Conservation (phyloP, 108 stramenopile species). For the Cyclostephanos invisitatus region DNA sequence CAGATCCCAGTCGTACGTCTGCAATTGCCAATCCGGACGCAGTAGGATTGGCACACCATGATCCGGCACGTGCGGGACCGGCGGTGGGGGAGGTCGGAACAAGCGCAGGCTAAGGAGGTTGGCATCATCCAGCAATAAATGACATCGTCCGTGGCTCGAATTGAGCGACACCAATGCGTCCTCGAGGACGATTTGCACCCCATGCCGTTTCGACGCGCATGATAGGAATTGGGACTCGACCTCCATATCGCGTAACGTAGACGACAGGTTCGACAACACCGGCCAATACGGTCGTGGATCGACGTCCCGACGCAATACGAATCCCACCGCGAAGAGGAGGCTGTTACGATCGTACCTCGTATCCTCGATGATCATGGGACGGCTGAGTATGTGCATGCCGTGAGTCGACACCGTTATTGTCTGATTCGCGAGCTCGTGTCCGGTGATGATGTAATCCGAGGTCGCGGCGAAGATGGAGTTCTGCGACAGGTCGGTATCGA, state of each 20-base stretch:
- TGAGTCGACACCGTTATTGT: slow-evolving; percentile 77
- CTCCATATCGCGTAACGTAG: slow-evolving; percentile 72
- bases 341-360: slow-evolving; percentile 78
- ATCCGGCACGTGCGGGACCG: slow-evolving; percentile 69
- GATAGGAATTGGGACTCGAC: slow-evolving; percentile 72
- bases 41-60: slow-evolving; percentile 80
- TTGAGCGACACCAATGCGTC: slow-evolving; percentile 74
- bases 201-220: slow-evolving; percentile 36
- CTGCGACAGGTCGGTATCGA: slow-evolving; percentile 37
- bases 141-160: slow-evolving; percentile 63
- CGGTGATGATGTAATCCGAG: slow-evolving; percentile 84
- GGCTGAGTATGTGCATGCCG: slow-evolving; percentile 74
- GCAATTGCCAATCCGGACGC: slow-evolving; percentile 69
- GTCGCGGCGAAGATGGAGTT: slow-evolving; percentile 80
- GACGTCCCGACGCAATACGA: slow-evolving; percentile 65
- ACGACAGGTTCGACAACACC: slow-evolving; percentile 68
- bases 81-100: slow-evolving; percentile 69
- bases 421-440: slow-evolving; percentile 75
- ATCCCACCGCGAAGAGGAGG: slow-evolving; percentile 78
- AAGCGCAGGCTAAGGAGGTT: slow-evolving; percentile 76
- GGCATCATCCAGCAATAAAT: slow-evolving; percentile 67
- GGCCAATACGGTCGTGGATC: slow-evolving; percentile 77
- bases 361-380: slow-evolving; percentile 70
- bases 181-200: slow-evolving; percentile 65
- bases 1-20: slow-evolving; percentile 88